Evolutionary conservation across 495 filamentous ascomycete genomes (phyloP).

Genomic region (Podospora conica): DNA sequence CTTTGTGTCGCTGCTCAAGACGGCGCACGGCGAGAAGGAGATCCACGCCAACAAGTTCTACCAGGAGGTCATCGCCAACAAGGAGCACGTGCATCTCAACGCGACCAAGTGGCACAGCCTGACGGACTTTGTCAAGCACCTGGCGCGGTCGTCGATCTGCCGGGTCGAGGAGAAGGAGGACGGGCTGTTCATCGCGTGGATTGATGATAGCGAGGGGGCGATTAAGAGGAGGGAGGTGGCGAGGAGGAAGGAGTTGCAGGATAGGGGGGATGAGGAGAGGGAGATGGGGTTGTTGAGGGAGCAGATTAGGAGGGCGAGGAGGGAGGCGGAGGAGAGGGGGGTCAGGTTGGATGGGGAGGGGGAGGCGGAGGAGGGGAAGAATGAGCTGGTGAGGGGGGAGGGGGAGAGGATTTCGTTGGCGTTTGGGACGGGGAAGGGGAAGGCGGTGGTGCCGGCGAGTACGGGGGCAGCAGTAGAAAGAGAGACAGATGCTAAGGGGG

Average conservation of each 20-base stretch:
- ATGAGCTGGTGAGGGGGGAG: constrained; percentile 59
- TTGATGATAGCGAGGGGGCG: constrained; percentile 83
- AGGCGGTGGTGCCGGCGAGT: background rate
- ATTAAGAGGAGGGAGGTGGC: constrained; percentile 73
- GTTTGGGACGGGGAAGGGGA: constrained; percentile 42
- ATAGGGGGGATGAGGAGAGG: constrained; percentile 83
- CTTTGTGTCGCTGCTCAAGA: constrained; percentile 69
- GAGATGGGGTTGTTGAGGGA: constrained; percentile 73
- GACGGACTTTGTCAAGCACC: constrained; percentile 79
- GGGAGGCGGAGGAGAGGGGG: constrained; percentile 45
- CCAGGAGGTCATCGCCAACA: constrained; percentile 73
- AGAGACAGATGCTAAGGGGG: constrained; percentile 10
- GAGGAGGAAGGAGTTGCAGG: constrained; percentile 72
- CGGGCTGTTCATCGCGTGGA: constrained; percentile 79
- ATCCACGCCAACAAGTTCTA: constrained; percentile 89
- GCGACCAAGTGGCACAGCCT: constrained; percentile 76
- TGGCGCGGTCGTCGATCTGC: constrained; percentile 79
- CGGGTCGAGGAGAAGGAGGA: constrained; percentile 86
- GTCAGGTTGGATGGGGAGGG: constrained; percentile 34
- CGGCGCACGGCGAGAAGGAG: constrained; percentile 78
- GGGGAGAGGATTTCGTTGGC: constrained; percentile 79
- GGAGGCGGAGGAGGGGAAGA: constrained; percentile 41
- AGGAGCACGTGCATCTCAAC: constrained; percentile 91
- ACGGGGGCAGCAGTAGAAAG: background rate
- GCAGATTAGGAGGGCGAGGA: constrained; percentile 70